Evolutionary conservation across 352 stramenopile species (phyloP), one percentile per base, ranked within the genome.

Genomic region (Phytophthora vignae): DNA sequence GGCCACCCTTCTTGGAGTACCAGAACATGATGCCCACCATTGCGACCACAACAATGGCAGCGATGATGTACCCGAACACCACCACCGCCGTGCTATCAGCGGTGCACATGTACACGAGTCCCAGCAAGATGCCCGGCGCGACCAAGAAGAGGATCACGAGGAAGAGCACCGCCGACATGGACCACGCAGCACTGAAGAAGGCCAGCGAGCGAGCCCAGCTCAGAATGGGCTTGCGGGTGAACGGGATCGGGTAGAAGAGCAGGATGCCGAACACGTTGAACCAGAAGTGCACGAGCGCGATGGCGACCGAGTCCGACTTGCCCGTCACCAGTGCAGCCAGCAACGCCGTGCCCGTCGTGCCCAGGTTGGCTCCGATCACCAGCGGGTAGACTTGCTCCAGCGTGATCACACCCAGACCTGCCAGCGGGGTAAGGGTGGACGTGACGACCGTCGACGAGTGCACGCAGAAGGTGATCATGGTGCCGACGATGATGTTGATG

Each of bases 371-470:
- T 70, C 93, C 95, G 42, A 98, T 84, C 68, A 95, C 94, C 42
- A 98, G 66, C 27, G 93, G 92, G 60, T 95, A 91, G 65, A 98
- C 95, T 57, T 90, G 87, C 59, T 98, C 90, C 15, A 98, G 77
- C 22, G 82, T 87, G 70, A 98, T 83, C 31, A 96, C 84, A 64
- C 87, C 89, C 27, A 98, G 73, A 38, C 93, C 94, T 38, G 96
- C 95, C 56, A 98, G 67, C 6, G 93, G 95, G 19, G 92, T 98
- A 48, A 90, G 75, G n/a, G 89, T 91, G 55, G 89, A 97, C 0
- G 91, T 98, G 22, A 96, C 96, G 25, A 98, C 90, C 14, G 90
- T 96, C 19, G 89, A 97, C 68, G 85, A 96, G 73, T 98, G 94
- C 3, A 98, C 93, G 33, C 79, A 67, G 25, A 98, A 91, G 14